Evolutionary conservation across 148 eudicot genomes (phyloP), one percentile per base, ranked within the genome.

Genomic region (Pouteria glomerata): DNA sequence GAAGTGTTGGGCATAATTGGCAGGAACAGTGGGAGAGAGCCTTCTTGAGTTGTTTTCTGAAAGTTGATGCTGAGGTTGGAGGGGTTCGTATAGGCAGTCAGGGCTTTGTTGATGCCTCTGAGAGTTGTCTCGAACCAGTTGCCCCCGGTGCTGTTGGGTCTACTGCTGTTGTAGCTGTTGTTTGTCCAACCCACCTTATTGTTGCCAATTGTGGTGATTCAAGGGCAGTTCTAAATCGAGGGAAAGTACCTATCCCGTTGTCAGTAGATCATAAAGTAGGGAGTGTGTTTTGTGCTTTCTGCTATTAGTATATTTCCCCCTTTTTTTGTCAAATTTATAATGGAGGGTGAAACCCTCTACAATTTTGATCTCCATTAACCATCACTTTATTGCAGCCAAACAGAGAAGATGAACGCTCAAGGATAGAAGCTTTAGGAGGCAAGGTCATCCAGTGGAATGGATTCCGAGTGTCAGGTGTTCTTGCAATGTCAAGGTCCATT

Each of bases 401-500:
- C 59, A 74, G 90, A 37, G 79, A 82, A 71, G 90, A 86, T 76
- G 90, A 86, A 72, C 80, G 77, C 73, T 85, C 74, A 23, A 75
- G 90, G 74, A 84, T 86, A 52, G 90, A 86, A 80, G 84, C 84
- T 73, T 77, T 77, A 3, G 90, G 83, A 63, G 90, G 90, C 57
- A 84, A 76, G 73, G 85, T 86, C 62, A 82, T 86, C 47, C 73
- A 82, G 42, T 86, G 90, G 90, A 75, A 80, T 68, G 90, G 86
- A 63, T 82, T 65, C 75, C 87, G 90, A 56, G 90, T 86, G 74
- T 84, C 81, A 55, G 90, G 90, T 45, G 85, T 86, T 58, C 87
- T 84, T 58, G 87, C 90, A 30, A 86, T 84, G 87, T 86, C 90
- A 48, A 86, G 90, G 66, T 86, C 90, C 53, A 86, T 86, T 55